Evolutionary conservation across 176 grass and related monocot genomes (phyloP), one percentile per base, ranked within the genome.

Genomic region (Oropetium thomaeum): DNA sequence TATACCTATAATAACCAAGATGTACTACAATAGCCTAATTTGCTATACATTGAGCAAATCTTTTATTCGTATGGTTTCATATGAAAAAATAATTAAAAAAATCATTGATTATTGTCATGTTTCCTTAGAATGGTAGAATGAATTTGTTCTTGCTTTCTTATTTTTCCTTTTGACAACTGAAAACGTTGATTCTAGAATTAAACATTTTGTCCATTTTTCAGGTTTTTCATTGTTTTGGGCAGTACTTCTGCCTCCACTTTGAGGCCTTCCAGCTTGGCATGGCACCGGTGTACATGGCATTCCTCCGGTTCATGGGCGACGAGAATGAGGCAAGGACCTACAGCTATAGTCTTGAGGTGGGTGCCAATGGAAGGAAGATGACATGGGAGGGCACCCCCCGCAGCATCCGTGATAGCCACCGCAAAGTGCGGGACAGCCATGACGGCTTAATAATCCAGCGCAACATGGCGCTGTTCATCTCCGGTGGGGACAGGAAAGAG

Each of bases 211-310:
- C 23, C 9, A 47, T 60, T 4, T 8, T 71, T 45, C 67, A 80
- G 78, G 78, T 80, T 62, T 80, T 80, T 58, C 78, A 80, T 42
- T 80, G 78, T 71, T 80, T 80, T 44, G 78, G 78, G 67, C 66
- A 71, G 15, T 70, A 70, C 42, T 80, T 80, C 39, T 80, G 77
- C 77, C 19, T 80, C 39, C 77, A 80, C 43, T 80, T 80, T 80
- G 77, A 80, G 54, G 66, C 77, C 20, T 80, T 80, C 40, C 66
- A 70, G 40, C 76, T 79, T 3, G 64, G 76, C 23, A 79, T 79
- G 76, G 76, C 65, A 16, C 76, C 74, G 5, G 74, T 77, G 8
- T 77, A 77, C 74, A 77, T 77, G 74, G 62, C 75, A 67, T 78
- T 78, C 65, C 77, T 79, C 49, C 64, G 51, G 19, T 69, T 79